Conservation (phyloP, 495 filamentous ascomycete genomes). For the Amniculicola lignicola region DNA sequence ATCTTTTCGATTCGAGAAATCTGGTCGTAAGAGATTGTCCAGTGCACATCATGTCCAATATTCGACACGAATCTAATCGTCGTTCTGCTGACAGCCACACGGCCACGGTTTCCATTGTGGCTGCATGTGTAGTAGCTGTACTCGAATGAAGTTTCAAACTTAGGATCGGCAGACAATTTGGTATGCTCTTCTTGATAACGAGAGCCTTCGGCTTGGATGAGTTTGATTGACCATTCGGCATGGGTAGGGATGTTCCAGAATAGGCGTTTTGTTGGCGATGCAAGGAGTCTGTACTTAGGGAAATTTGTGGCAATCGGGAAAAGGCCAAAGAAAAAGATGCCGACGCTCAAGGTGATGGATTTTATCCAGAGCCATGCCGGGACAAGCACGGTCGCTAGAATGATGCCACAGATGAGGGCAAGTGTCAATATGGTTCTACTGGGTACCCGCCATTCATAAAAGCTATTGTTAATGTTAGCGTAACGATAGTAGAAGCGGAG, state of each 20-base stretch:
- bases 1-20: slow-evolving; percentile 17
- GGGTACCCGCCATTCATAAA: slow-evolving; percentile 47
- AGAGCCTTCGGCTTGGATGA: slow-evolving; percentile 30
- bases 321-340: slow-evolving; percentile 45
- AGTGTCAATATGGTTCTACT: slow-evolving; percentile 41
- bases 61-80: slow-evolving; percentile 6
- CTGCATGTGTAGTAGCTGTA: slow-evolving; percentile 6
- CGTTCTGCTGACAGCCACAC: background rate
- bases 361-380: slow-evolving; percentile 44
- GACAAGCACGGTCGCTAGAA: slow-evolving; percentile 37
- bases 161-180: background rate
- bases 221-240: slow-evolving; percentile 35
- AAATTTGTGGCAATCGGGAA: slow-evolving; percentile 45
- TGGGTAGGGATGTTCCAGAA: slow-evolving; percentile 47
- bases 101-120: background rate
- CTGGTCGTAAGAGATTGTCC: slow-evolving; percentile 2
- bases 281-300: slow-evolving; percentile 46
- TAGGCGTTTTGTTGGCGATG: slow-evolving; percentile 44
- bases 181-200: slow-evolving; percentile 4
- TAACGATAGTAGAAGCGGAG: background rate
- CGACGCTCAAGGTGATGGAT: slow-evolving; percentile 41
- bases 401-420: slow-evolving; percentile 36
- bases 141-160: background rate
- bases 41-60: background rate
- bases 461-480: slow-evolving; percentile 34